These are phyloP conservation scores for Cotoneaster glaucophyllus DNA, from an alignment of 306 rosid species.

Conservation along the genomic window DNA sequence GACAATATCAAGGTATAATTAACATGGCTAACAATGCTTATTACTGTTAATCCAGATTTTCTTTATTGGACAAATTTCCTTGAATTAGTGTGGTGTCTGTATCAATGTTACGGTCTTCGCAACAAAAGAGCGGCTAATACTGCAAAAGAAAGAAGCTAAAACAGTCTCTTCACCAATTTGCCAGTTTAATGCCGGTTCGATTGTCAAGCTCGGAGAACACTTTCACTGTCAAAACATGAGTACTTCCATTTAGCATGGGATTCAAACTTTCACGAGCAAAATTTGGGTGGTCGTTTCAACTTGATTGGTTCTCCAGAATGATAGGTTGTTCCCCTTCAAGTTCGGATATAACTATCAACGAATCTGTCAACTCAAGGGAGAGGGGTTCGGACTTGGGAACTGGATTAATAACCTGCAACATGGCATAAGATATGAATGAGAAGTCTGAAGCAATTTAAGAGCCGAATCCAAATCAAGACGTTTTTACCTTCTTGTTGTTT, in stretches of 20 bases:
- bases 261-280: background rate
- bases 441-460: background rate
- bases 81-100: background rate
- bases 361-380: constrained; percentile 66
- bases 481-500: constrained; percentile 60
- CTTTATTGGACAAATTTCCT: background rate
- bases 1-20: background rate
- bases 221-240: background rate
- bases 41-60: background rate
- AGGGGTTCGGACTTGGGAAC: constrained; percentile 75
- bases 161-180: background rate
- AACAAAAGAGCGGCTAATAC: too few species aligned
- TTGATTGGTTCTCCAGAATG: constrained; percentile 8
- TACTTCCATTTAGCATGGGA: background rate
- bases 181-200: background rate
- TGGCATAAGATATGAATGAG: constrained; percentile 19
- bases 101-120: background rate
- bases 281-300: background rate
- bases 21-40: background rate
- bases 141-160: too few species aligned
- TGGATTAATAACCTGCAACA: constrained; percentile 82
- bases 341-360: constrained; percentile 87
- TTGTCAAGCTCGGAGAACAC: background rate
- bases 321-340: constrained; percentile 86
- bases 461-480: constrained; percentile 13